These are phyloP conservation scores for Corylus heterophylla DNA, from an alignment of 306 rosid species.

Conservation along the genomic window DNA sequence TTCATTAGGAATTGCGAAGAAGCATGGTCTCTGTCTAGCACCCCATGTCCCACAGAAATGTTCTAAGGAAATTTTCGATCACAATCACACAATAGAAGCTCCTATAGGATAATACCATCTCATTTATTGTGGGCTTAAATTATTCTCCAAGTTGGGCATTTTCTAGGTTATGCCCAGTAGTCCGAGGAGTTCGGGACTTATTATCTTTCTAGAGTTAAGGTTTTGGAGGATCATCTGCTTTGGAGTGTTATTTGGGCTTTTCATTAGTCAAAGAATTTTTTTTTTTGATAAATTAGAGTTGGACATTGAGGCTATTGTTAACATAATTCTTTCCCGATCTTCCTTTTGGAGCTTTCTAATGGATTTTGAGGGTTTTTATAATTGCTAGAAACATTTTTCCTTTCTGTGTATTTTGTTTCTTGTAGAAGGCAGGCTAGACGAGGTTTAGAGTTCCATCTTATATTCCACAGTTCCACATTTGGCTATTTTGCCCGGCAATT, in stretches of 20 bases:
- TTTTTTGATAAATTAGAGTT: too few relatives aligned
- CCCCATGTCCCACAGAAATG: not conserved
- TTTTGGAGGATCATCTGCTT: not conserved
- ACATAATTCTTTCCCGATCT: too few relatives aligned
- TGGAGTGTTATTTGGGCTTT: not conserved
- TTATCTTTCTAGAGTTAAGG: not conserved
- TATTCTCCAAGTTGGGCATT: not conserved
- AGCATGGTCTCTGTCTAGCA: not conserved
- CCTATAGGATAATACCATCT: not conserved
- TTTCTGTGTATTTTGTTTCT: too few relatives aligned
- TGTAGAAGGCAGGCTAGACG: too few relatives aligned
- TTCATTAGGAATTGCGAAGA: not conserved
- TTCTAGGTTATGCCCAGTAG: not conserved
- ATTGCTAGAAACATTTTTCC: too few relatives aligned
- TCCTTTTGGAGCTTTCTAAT: too few relatives aligned
- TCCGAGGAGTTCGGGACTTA: not conserved
- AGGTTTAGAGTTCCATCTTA: too few relatives aligned
- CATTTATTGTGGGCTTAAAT: not conserved
- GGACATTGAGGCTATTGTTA: too few relatives aligned
- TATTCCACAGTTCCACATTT: too few relatives aligned
- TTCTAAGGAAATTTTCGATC: not conserved
- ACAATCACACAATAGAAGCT: not conserved
- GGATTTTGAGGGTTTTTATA: too few relatives aligned
- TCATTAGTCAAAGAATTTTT: too few relatives aligned
- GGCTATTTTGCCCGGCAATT: too few relatives aligned